Evolutionary conservation across 2,329 filamentous ascomycete species (phyloP), one percentile per base, ranked within the genome.

Genomic region (Cladosporium sp.): DNA sequence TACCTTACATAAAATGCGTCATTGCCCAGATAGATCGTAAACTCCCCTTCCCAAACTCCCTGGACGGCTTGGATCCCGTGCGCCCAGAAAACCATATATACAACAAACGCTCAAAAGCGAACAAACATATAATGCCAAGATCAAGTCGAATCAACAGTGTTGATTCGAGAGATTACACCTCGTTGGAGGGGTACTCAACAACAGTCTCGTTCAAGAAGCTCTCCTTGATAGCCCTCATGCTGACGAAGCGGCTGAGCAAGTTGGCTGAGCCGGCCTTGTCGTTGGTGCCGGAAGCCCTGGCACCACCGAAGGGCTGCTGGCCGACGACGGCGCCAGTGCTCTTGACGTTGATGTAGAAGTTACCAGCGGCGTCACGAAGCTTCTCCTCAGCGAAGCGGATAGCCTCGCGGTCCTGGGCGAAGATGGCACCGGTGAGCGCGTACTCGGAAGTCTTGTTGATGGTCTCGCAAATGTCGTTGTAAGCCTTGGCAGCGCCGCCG

Each of bases 271-370:
- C 80, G n/a, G 80, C 80, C 70, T 83, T 83, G 67, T 83, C 80
- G 62, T 82, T 82, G 30, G 80, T 83, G 12, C 80, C 80, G 54
- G 77, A 80, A 11, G 78, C 78, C 54, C 80, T 73, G n/a, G 78
- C 78, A 38, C 80, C 80, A 60, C 80, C 80, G 50, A 72, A 72
- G 0, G 68, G 65, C 61, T 72, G 70, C 62, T 71, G 70, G 7
- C 67, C 70, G 15, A 71, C 66, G 63, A 76, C 73, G 61, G 76
- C 69, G 54, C 76, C 80, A 3, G 80, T 83, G 65, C 77, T 87
- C 82, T 92, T 92, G 78, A 86, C 88, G 78, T 92, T 92, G 76
- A 92, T 82, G 77, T 92, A 92, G 73, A 92, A 92, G 78, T 92
- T 92, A 45, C 89, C 89, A 1, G 88, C 88, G 0, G 86, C 78